Conservation (phyloP, 805 yeast species). For the Sugiyamaella smithiae region DNA sequence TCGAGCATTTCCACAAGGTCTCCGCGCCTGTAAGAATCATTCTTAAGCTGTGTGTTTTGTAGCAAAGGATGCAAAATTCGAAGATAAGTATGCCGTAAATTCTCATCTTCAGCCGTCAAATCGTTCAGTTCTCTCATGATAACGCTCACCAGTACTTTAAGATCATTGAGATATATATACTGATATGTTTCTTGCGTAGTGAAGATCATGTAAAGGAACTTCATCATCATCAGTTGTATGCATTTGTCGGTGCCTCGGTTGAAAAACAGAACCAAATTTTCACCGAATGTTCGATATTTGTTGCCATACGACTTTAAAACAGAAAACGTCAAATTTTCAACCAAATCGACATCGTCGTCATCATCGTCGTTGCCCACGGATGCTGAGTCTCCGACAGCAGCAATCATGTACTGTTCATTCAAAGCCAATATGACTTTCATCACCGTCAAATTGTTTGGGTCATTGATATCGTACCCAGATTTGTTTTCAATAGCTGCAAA, state of each 20-base stretch:
- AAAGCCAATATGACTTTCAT: slow-evolving; percentile 69
- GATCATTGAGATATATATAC: slow-evolving; percentile 75
- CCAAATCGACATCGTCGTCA: neutral
- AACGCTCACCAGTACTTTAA: slow-evolving; percentile 80
- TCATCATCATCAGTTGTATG: slow-evolving; percentile 73
- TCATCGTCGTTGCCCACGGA: slow-evolving; percentile 7
- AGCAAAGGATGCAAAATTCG: slow-evolving; percentile 73
- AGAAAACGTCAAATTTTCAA: slow-evolving; percentile 47
- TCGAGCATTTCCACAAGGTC: slow-evolving; percentile 52
- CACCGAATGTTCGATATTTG: slow-evolving; percentile 55
- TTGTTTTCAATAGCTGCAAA: slow-evolving; percentile 44
- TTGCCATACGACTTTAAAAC: slow-evolving; percentile 47
- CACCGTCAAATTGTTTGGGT: slow-evolving; percentile 61
- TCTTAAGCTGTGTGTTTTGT: slow-evolving; percentile 57
- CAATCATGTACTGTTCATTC: slow-evolving; percentile 85
- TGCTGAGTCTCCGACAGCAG: slow-evolving; percentile 28
- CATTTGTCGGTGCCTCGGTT: slow-evolving; percentile 70
- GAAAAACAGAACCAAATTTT: slow-evolving; percentile 68
- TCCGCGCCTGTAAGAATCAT: slow-evolving; percentile 54
- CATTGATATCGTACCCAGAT: slow-evolving; percentile 38
- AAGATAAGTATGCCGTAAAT: slow-evolving; percentile 64
- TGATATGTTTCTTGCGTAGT: slow-evolving; percentile 63
- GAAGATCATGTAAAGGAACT: slow-evolving; percentile 70
- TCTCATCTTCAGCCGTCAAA: slow-evolving; percentile 56
- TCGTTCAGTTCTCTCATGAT: slow-evolving; percentile 75